phyloP scores from a whole-genome alignment of 2,329 filamentous ascomycete species.

The Tolypocladium album region DNA sequence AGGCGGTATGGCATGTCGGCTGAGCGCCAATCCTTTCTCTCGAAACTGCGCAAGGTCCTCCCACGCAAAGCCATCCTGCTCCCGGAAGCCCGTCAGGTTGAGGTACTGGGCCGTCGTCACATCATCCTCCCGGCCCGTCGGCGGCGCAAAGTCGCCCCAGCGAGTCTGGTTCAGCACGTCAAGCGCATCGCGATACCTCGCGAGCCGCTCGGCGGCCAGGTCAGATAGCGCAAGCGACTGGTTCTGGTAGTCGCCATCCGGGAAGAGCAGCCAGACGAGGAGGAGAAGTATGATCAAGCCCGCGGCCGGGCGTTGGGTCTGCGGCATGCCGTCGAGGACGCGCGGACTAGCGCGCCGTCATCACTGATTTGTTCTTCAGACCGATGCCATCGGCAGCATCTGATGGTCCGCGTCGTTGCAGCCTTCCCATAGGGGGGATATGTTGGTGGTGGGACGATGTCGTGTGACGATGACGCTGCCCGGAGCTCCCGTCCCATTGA shows the following conservation, averaged over 20 bases:
- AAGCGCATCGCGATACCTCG: conserved; percentile 40
- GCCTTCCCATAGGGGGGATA: neutral
- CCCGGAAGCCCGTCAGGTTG: conserved; percentile 68
- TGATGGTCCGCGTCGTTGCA: neutral
- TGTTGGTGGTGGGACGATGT: neutral
- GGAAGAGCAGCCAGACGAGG: conserved; percentile 29
- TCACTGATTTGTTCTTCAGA: neutral
- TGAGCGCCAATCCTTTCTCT: conserved; percentile 52
- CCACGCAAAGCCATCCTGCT: conserved; percentile 70
- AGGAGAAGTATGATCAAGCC: conserved; percentile 18
- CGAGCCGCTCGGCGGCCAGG: conserved; percentile 32
- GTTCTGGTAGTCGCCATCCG: conserved; percentile 22
- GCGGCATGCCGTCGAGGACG: conserved; percentile 26
- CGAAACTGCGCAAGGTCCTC: conserved; percentile 57
- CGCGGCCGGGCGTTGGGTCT: conserved; percentile 28
- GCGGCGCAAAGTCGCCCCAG: conserved; percentile 51
- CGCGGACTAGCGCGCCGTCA: neutral
- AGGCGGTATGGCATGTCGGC: conserved; percentile 36
- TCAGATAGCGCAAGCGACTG: conserved; percentile 23
- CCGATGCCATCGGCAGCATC: neutral
- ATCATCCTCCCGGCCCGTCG: conserved; percentile 13
- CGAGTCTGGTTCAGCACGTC: conserved; percentile 41
- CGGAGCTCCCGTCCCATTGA: neutral
- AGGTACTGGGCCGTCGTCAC: conserved; percentile 32
- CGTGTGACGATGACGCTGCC: neutral